Conservation (phyloP, 345 rosid genomes). For the Triadica sebifera region DNA sequence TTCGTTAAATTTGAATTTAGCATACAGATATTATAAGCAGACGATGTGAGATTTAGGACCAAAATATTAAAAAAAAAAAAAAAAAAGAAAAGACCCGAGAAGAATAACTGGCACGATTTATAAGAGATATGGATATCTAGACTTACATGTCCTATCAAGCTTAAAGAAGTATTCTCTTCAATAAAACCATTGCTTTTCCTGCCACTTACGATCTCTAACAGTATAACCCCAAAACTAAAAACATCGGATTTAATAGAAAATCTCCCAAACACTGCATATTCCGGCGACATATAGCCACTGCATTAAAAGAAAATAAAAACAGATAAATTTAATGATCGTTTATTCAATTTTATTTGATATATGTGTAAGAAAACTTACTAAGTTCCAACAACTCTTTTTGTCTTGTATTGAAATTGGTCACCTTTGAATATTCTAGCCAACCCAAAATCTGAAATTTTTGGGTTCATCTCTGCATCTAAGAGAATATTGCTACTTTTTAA, state of each 20-base stretch:
- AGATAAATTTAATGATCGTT: too few species aligned
- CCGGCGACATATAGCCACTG: conserved; percentile 34
- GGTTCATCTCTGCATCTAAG: conserved; percentile 13
- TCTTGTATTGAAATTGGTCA: conserved; percentile 2
- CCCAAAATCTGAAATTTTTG: conserved; percentile 22
- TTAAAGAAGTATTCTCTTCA: not conserved
- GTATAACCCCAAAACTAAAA: conserved; percentile 28
- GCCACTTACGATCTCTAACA: conserved; percentile 25
- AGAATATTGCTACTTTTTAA: conserved; percentile 16
- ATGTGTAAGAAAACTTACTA: conserved; percentile 8
- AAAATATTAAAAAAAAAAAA: too few species aligned
- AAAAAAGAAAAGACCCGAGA: too few species aligned
- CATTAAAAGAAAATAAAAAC: not conserved
- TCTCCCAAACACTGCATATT: conserved; percentile 20
- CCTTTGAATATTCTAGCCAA: conserved; percentile 15
- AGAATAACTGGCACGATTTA: too few species aligned
- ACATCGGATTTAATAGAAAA: conserved; percentile 25
- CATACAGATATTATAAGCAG: too few species aligned
- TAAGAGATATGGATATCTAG: too few species aligned
- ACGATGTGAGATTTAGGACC: too few species aligned
- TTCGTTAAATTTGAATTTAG: too few species aligned
- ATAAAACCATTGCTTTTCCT: not conserved
- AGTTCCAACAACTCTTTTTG: conserved; percentile 18
- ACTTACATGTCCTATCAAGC: conserved; percentile 22
- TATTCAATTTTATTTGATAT: not conserved